These are phyloP conservation scores for Globisporangium orthogonon DNA, from an alignment of 352 stramenopile genomes.

Conservation along the genomic window DNA sequence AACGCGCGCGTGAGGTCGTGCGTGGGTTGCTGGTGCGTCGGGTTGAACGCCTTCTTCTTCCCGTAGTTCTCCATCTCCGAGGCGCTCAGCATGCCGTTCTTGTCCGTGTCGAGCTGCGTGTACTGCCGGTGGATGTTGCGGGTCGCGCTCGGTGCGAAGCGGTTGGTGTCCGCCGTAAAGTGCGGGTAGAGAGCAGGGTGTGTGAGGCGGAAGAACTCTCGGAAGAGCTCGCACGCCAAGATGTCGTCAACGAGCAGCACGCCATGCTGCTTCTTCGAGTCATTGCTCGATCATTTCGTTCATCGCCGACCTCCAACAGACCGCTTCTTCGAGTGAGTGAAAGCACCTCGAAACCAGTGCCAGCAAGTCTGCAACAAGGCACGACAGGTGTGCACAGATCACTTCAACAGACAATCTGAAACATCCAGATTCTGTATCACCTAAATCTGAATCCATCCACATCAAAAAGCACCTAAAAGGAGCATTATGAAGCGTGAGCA, in stretches of 20 bases:
- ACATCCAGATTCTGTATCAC: background rate
- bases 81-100: conserved; percentile 49
- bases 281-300: conserved; percentile 8
- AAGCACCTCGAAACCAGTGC: too few relatives aligned
- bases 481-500: background rate
- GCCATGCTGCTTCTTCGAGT: conserved; percentile 17
- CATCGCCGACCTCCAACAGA: too few relatives aligned
- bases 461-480: background rate
- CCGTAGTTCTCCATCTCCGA: conserved; percentile 45
- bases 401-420: background rate
- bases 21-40: conserved; percentile 28
- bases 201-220: conserved; percentile 38
- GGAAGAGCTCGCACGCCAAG: conserved; percentile 23
- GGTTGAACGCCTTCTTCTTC: conserved; percentile 67
- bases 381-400: too few relatives aligned
- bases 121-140: conserved; percentile 52
- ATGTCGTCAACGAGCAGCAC: conserved; percentile 33
- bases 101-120: conserved; percentile 52
- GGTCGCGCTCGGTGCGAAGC: conserved; percentile 24
- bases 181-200: conserved; percentile 20
- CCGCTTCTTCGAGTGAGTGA: too few relatives aligned
- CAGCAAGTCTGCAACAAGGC: too few relatives aligned
- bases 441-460: background rate
- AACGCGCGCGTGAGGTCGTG: conserved; percentile 56
- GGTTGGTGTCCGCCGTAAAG: conserved; percentile 23